Base-by-base conservation (phyloP, 2,329 filamentous ascomycete species). In the Cladophialophora bantiana region DNA sequence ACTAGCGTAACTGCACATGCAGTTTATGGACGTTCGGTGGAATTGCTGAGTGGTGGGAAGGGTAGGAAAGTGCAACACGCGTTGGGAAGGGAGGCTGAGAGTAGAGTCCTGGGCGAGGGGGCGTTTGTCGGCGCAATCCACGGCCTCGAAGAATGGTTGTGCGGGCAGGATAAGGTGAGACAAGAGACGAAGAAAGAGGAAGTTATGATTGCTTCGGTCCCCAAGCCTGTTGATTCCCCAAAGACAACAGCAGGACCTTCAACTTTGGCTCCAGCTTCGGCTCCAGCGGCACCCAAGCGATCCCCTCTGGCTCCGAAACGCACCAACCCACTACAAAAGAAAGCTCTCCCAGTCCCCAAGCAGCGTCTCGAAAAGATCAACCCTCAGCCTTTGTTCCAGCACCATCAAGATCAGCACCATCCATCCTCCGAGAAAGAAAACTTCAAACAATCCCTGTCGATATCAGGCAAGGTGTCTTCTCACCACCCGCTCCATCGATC, bases 121-220 rank as follows among this genome's bases (percentile, higher is more conserved):
- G 69, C 71, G 10, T 74, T 68, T 61, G 50, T 71, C 34, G 67
- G 62, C 38, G 70, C 72, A 9, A 63, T 74, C 26, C 68, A 70
- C 18, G 72, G 71, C 10, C 72, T 74, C 50, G 59, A 72, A 53
- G 65, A 69, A 34, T 74, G 72, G 72, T 18, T 72, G 12, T 55
- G 58, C 32, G 58, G 13, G 5, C 72, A 73, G 61, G 48, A 68
- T 35, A 59, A 38, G 38, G 42, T 63, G 40, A 69, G 56, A 53
- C 54, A 67, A 18, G 67, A 61, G 20, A 57, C 13, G n/a, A 55
- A 63, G 35, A 48, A 55, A 54, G 45, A 54, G 18, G 42, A 32
- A 59, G 36, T 10, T 7, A 20, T 20, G 48, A 26, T 36, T 45
- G 54, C 55, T 15, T 48, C 56, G 12, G 59, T 38, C 9, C 34